Evolutionary conservation across 148 eudicot species (phyloP), one percentile per base, ranked within the genome.

Genomic region (Hydrangea macrophylla): DNA sequence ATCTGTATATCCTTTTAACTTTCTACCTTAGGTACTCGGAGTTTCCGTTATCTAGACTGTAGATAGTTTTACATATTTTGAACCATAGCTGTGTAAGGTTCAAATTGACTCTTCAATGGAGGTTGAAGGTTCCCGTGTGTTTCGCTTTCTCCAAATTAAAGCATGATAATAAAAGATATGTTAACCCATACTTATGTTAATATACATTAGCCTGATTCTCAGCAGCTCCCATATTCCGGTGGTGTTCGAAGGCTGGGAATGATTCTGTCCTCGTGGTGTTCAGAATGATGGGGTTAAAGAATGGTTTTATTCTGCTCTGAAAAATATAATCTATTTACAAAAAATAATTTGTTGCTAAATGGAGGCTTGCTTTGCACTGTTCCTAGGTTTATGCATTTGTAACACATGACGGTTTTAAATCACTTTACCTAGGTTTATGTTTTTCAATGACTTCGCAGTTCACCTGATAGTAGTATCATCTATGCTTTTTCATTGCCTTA

Each of bases 181-280:
- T 18, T 22, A 48, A 48, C n/a, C 6, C 7, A 48, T 48, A 2
- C 6, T 15, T n/a, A 48, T 48, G 50, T 42, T 8, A 18, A 9
- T 42, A 12, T 12, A 7, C 50, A 42, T 42, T 42, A n/a, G n/a
- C n/a, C n/a, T n/a, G n/a, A n/a, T n/a, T n/a, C n/a, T n/a, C n/a
- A n/a, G 15, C 5, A 18, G 68, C 37, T 20, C 37, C 1, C 7
- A 58, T 28, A 48, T 15, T 48, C 6, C 22, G 32, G 18, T 27
- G n/a, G 24, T 42, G 28, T 39, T 26, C 30, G n/a, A 42, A 42
- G 39, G 62, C 30, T 58, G 37, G 8, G 62, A 58, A 32, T 30
- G 18, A 58, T 30, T 48, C 17, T 63, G 44, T 36, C 55, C 25
- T 40, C 26, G n/a, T 63, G 58, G 44, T 65, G 64, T 62, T 8